These are phyloP conservation scores for Sclerospora graminicola DNA, from an alignment of 352 stramenopile species.

Conservation along the genomic window DNA sequence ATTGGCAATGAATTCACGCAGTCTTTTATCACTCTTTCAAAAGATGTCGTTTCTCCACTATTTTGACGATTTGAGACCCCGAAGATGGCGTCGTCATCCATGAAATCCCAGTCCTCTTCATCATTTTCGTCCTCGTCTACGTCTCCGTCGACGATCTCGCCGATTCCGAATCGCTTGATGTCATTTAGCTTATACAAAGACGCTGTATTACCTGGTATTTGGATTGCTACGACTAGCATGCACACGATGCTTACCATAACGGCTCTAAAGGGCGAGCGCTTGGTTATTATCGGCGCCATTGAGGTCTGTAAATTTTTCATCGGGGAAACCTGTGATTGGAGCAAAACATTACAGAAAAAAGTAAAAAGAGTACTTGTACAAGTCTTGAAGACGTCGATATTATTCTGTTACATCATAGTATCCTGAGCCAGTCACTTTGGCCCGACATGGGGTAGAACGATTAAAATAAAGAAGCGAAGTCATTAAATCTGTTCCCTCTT, in stretches of 20 bases:
- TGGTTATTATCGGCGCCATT: no score
- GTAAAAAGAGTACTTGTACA: no score
- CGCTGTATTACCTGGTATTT: conserved; percentile 9
- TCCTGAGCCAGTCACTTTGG: neutral
- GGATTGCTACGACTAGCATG: neutral
- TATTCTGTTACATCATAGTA: no score
- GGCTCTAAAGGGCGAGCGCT: no score
- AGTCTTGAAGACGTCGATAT: no score
- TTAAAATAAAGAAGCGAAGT: neutral
- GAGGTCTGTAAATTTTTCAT: no score
- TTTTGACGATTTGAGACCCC: no score
- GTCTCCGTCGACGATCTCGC: conserved; percentile 24
- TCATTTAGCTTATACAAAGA: neutral
- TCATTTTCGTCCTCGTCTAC: conserved; percentile 26
- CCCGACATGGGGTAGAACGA: neutral
- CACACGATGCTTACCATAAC: no score
- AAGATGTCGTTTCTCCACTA: neutral
- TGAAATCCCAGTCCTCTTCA: conserved; percentile 41
- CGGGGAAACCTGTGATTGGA: no score
- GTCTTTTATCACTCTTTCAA: neutral
- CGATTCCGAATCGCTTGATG: conserved; percentile 7
- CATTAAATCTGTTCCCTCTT: conserved; percentile 10
- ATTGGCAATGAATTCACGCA: conserved; percentile 32
- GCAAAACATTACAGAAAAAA: no score
- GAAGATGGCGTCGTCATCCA: conserved; percentile 39